These are phyloP conservation scores for Sporodiniella umbellata DNA, from an alignment of 371 early-diverging fungal species.

Conservation along the genomic window DNA sequence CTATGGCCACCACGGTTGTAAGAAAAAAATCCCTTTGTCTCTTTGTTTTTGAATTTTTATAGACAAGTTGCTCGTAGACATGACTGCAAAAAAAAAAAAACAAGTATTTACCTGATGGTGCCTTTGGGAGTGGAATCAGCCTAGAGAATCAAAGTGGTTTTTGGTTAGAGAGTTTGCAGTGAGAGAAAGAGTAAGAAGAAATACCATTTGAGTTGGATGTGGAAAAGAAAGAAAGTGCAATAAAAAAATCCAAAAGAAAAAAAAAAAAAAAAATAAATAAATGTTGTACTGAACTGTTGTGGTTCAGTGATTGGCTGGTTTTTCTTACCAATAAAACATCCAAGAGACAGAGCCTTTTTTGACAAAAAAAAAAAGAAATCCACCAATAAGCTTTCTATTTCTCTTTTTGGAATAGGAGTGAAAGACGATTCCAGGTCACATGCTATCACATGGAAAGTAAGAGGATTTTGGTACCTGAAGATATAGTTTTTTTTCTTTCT, in stretches of 20 bases:
- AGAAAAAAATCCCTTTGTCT: too few species aligned
- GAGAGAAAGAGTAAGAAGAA: neutral
- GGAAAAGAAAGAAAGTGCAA: too few species aligned
- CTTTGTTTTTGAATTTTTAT: neutral
- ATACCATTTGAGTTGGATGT: too few species aligned
- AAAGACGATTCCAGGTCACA: too few species aligned
- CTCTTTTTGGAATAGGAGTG: too few species aligned
- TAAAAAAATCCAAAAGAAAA: neutral
- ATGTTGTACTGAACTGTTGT: neutral
- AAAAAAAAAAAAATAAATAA: neutral
- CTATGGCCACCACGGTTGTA: neutral
- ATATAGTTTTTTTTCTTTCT: neutral
- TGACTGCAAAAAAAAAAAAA: neutral
- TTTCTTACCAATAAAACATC: neutral
- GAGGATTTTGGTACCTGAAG: slow-evolving; percentile 4
- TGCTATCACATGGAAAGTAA: neutral
- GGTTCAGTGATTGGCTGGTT: neutral
- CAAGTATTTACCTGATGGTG: slow-evolving; percentile 36
- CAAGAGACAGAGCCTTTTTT: neutral
- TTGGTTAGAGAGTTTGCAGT: neutral
- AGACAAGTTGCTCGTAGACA: neutral
- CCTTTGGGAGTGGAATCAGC: slow-evolving; percentile 49
- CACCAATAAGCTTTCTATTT: neutral
- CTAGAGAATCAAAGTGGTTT: slow-evolving; percentile 5
- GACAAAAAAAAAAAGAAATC: neutral